Evolutionary conservation across 164 flowering plant species (phyloP).

Genomic region (Saururus chinensis): DNA sequence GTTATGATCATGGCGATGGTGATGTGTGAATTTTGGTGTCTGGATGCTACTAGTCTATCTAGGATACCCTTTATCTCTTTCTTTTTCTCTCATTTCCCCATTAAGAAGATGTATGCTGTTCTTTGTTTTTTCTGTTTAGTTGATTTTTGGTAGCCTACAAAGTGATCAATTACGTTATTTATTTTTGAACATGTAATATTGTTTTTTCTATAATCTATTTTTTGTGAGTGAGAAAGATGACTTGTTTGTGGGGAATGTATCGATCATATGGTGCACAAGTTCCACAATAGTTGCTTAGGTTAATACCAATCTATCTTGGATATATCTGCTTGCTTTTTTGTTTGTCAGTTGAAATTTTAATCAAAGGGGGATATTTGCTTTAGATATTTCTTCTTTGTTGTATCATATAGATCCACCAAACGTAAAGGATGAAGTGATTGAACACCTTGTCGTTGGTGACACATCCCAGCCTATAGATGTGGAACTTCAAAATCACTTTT

Average conservation of each 20-base stretch:
- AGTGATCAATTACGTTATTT: background rate
- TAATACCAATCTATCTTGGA: background rate
- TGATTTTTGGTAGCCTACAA: too few relatives aligned
- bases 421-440: background rate
- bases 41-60: too few relatives aligned
- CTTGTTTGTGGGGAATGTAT: too few relatives aligned
- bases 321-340: background rate
- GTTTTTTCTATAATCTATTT: background rate
- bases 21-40: too few relatives aligned
- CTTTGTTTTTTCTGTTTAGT: too few relatives aligned
- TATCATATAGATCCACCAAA: background rate
- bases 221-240: background rate
- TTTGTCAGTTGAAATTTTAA: background rate
- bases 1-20: too few relatives aligned
- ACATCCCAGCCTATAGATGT: background rate
- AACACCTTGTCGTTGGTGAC: background rate
- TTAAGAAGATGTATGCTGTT: too few relatives aligned
- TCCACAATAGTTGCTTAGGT: too few relatives aligned
- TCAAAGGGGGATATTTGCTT: background rate
- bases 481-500: background rate
- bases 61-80: too few relatives aligned
- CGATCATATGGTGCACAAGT: too few relatives aligned
- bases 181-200: background rate
- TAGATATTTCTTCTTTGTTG: background rate
- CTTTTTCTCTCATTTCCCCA: too few relatives aligned